Conservation (phyloP, 2,329 filamentous ascomycete species). For the Fusarium citri region DNA sequence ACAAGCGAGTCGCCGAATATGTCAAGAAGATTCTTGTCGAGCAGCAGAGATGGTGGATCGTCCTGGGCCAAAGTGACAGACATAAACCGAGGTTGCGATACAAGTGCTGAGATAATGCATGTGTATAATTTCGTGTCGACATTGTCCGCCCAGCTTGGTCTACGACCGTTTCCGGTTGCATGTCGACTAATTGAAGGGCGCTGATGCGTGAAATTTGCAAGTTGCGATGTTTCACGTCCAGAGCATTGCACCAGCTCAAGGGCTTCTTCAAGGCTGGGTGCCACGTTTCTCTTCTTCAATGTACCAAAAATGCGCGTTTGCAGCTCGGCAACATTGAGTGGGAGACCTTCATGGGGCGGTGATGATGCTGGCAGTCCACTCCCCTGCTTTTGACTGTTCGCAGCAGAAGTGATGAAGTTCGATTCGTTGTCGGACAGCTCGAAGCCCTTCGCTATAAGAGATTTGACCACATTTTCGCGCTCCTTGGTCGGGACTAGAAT, state of each 20-base stretch:
- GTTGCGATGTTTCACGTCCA: constrained; percentile 64
- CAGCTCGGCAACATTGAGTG: constrained; percentile 81
- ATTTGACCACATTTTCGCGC: constrained; percentile 78
- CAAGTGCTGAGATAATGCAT: constrained; percentile 70
- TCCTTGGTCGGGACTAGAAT: constrained; percentile 87
- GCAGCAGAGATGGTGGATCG: constrained; percentile 78
- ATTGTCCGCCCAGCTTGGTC: constrained; percentile 65
- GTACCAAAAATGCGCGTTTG: constrained; percentile 84
- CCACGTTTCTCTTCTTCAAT: constrained; percentile 81
- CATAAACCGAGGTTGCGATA: constrained; percentile 74
- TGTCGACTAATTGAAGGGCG: constrained; percentile 53
- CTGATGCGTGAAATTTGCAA: constrained; percentile 54
- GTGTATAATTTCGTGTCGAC: constrained; percentile 74
- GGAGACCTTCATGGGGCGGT: constrained; percentile 77
- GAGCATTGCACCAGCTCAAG: constrained; percentile 87
- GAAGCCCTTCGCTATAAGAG: constrained; percentile 83
- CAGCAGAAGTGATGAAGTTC: constrained; percentile 70
- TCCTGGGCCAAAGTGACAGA: constrained; percentile 79
- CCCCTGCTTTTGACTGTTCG: constrained; percentile 50
- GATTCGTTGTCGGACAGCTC: constrained; percentile 81
- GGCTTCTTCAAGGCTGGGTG: constrained; percentile 74
- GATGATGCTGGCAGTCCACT: constrained; percentile 53
- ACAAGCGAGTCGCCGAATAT: constrained; percentile 80
- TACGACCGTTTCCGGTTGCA: constrained; percentile 51
- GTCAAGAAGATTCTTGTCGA: constrained; percentile 74